Base-by-base conservation (phyloP, 805 yeast species). In the Myxozyma neglecta region DNA sequence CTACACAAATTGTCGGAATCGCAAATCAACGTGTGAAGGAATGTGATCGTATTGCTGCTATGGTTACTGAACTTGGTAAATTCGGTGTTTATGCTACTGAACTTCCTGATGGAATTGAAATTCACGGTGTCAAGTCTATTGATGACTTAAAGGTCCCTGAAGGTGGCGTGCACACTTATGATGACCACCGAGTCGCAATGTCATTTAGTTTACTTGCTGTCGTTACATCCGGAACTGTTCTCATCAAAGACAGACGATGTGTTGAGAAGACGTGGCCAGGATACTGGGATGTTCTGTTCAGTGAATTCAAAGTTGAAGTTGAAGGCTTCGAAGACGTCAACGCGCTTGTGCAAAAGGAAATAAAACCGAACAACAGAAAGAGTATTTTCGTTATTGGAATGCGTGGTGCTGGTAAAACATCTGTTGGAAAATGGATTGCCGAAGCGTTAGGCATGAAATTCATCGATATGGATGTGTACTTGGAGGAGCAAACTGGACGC, bases 241-340 rank as follows among this genome's bases (percentile, higher is more conserved):
- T 85, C 66, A 85, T 94, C 61, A 84, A 87, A 68, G 97, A 93
- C 72, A 85, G 97, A 76, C 83, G 88, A 32, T 90, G 97, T 73
- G 96, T 97, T 1, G 96, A 93, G 60, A 94, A 94, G 78, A 94
- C 99, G 0, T 94, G 99, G 99, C 99, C 99, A 20, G 98, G 97
- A 43, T 94, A 99, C 99, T 94, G 99, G 99, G 99, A 94, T 76
- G 82, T 86, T 40, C 79, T 94, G 65, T 91, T 86, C 72, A 82
- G 88, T 53, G 76, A 81, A 52, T 83, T 94, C 69, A 81, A 85
- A 20, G 87, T 83, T 32, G 70, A 75, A 10, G 74, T 94, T 42
- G 88, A 85, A 70, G 99, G 99, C 32, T 80, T 79, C 69, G 63
- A 49, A 43, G 62, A 46, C 53, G 50, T 36, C 6, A 44, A 47